A percentile compares a stretch with the other conserved stretches of the same genome.
Evolutionary conservation across 2,329 filamentous ascomycete genomes (phyloP).

Genomic region (Apiospora aurea): DNA sequence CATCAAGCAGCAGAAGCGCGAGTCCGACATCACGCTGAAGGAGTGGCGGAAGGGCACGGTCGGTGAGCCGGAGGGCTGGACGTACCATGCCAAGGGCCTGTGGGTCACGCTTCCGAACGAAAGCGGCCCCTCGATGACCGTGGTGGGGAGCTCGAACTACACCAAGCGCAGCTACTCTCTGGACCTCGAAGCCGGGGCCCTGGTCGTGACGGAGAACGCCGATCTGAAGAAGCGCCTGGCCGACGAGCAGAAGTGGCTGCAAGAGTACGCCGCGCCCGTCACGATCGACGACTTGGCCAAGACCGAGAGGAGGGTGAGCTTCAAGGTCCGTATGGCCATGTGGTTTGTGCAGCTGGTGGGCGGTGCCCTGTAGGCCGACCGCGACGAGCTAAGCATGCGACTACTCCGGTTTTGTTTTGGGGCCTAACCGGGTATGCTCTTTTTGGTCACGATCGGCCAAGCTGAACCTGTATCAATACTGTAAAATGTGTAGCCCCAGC

Average conservation of each 20-base stretch:
- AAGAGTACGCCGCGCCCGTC: conserved; percentile 73
- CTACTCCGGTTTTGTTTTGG: background rate
- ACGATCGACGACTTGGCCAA: conserved; percentile 80
- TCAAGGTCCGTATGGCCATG: conserved; percentile 89
- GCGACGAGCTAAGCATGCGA: background rate
- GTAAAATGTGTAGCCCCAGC: background rate
- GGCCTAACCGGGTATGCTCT: background rate
- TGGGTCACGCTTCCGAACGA: conserved; percentile 81
- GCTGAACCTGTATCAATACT: background rate
- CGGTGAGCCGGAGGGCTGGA: conserved; percentile 86
- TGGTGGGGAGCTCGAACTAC: conserved; percentile 94
- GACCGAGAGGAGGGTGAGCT: conserved; percentile 81
- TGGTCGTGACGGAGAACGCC: conserved; percentile 83
- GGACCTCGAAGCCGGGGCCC: conserved; percentile 87
- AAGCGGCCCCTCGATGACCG: conserved; percentile 74
- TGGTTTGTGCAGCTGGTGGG: conserved; percentile 89
- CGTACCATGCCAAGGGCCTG: conserved; percentile 95
- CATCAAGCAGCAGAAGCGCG: conserved; percentile 53
- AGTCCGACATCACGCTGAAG: conserved; percentile 72
- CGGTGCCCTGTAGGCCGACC: conserved; percentile 72
- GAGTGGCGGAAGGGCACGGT: conserved; percentile 90
- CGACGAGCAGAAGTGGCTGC: conserved; percentile 81
- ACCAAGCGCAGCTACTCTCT: conserved; percentile 92
- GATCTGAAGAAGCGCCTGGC: conserved; percentile 75
- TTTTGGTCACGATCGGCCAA: background rate